These are phyloP conservation scores for Penicillium egyptiacum DNA, from an alignment of 495 filamentous ascomycete genomes.

Conservation along the genomic window DNA sequence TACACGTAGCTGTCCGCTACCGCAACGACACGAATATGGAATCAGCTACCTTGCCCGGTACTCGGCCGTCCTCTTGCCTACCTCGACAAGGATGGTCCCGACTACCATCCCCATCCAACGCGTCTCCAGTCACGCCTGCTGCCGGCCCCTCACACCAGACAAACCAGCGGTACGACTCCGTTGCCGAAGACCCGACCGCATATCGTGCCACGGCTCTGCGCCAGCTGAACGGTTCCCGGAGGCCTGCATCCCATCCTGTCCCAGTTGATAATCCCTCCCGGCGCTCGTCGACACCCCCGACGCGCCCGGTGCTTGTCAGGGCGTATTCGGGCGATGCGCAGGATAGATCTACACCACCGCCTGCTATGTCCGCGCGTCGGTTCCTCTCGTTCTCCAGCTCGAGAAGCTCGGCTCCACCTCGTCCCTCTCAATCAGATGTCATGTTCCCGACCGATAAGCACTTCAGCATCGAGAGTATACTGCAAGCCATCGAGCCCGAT, in stretches of 20 bases:
- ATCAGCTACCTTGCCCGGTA: constrained; percentile 29
- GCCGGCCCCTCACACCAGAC: constrained; percentile 24
- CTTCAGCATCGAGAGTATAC: constrained; percentile 61
- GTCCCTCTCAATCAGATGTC: constrained; percentile 23
- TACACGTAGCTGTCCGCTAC: constrained; percentile 12
- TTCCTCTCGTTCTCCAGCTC: constrained; percentile 31
- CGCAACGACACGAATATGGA: constrained; percentile 32
- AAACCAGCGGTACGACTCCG: constrained; percentile 27
- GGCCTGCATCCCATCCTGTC: constrained; percentile 25
- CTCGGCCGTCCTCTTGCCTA: constrained; percentile 34
- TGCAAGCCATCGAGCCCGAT: constrained; percentile 59
- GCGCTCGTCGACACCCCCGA: constrained; percentile 29
- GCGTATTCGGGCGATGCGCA: constrained; percentile 42
- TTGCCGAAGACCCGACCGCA: constrained; percentile 21
- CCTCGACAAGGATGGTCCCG: constrained; percentile 36
- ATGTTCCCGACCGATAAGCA: constrained; percentile 49
- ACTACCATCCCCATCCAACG: constrained; percentile 26
- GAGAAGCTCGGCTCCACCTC: constrained; percentile 18
- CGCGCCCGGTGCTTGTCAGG: constrained; percentile 48
- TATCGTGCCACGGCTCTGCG: constrained; percentile 33
- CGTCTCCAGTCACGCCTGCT: constrained; percentile 18
- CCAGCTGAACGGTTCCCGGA: constrained; percentile 31
- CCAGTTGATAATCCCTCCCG: constrained; percentile 22
- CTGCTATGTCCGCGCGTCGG: constrained; percentile 39
- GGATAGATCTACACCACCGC: constrained; percentile 17